phyloP scores from a whole-genome alignment of 495 filamentous ascomycete species.

The Hapsidospora chrysogenum region DNA sequence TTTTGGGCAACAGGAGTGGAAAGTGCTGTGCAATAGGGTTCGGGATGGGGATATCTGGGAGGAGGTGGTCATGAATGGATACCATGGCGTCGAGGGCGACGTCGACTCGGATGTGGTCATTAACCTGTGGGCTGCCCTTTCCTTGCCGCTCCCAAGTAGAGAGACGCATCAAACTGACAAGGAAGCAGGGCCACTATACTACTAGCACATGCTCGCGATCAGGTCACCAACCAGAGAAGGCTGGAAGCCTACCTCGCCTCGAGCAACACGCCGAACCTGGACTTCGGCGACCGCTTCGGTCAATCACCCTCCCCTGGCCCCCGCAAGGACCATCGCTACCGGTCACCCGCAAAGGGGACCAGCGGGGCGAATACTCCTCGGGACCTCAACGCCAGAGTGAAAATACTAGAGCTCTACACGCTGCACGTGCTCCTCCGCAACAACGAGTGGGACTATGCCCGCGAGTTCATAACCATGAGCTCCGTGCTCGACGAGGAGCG shows the following conservation, averaged over 20 bases:
- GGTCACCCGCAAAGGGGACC: conserved; percentile 20
- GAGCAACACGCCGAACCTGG: conserved; percentile 48
- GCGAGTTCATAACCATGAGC: conserved; percentile 70
- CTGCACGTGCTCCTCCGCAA: conserved; percentile 84
- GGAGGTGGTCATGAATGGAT: conserved; percentile 70
- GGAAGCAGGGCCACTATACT: conserved; percentile 58
- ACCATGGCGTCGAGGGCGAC: conserved; percentile 69
- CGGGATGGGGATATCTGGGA: conserved; percentile 85
- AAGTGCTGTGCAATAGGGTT: conserved; percentile 58
- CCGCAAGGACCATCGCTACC: conserved; percentile 8
- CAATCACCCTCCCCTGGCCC: conserved; percentile 8
- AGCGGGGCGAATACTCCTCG: conserved; percentile 61
- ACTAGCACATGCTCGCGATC: conserved; percentile 68
- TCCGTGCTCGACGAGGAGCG: conserved; percentile 83
- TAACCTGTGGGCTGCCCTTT: conserved; percentile 49
- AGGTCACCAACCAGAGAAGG: conserved; percentile 66
- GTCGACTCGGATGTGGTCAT: conserved; percentile 92
- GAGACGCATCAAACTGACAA: not conserved
- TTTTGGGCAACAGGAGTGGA: conserved; percentile 76
- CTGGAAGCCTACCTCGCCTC: conserved; percentile 84
- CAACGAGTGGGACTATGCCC: conserved; percentile 86
- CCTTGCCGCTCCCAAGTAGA: too few species aligned
- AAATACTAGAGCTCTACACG: conserved; percentile 86
- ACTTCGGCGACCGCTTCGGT: conserved; percentile 42
- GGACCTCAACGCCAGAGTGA: conserved; percentile 57